Conservation (phyloP, 441 rosid genomes). For the Corymbia calophylla region DNA sequence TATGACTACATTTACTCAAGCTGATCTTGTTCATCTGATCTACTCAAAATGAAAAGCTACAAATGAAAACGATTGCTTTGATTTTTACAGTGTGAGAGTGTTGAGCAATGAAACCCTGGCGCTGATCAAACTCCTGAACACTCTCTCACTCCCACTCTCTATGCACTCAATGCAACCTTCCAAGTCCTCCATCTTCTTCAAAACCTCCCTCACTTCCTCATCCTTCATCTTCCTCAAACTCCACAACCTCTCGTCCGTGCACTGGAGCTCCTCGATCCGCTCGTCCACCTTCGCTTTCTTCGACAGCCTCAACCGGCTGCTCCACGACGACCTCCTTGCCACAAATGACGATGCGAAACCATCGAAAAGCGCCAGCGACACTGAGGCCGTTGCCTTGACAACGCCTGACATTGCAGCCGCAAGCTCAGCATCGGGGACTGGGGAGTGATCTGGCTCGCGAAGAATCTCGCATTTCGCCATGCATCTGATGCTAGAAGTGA, state of each 20-base stretch:
- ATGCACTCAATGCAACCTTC: conserved; percentile 42
- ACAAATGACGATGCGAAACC: conserved; percentile 34
- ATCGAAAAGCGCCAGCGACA: conserved; percentile 43
- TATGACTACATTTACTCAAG: not conserved
- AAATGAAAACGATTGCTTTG: not conserved
- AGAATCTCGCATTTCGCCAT: conserved; percentile 13
- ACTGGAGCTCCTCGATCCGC: conserved; percentile 43
- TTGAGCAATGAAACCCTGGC: conserved; percentile 55
- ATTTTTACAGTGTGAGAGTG: conserved; percentile 22
- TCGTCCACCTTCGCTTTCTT: conserved; percentile 13
- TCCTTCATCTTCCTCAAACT: conserved; percentile 48
- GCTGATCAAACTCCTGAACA: conserved; percentile 45
- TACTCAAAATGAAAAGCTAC: not conserved
- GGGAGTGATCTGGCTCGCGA: not conserved
- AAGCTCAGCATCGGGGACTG: conserved; percentile 32
- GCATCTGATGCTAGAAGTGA: conserved; percentile 26
- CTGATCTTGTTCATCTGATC: not conserved
- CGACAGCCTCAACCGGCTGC: conserved; percentile 14
- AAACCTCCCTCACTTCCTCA: conserved; percentile 42
- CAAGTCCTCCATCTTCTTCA: conserved; percentile 45
- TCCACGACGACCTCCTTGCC: conserved; percentile 27
- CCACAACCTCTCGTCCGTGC: conserved; percentile 35
- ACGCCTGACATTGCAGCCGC: conserved; percentile 35
- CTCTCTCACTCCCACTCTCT: conserved; percentile 33
- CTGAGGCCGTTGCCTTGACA: conserved; percentile 41